Evolutionary conservation across 805 yeast species (phyloP), one percentile per base, ranked within the genome.

Genomic region (Ogataea paradorogensis): DNA sequence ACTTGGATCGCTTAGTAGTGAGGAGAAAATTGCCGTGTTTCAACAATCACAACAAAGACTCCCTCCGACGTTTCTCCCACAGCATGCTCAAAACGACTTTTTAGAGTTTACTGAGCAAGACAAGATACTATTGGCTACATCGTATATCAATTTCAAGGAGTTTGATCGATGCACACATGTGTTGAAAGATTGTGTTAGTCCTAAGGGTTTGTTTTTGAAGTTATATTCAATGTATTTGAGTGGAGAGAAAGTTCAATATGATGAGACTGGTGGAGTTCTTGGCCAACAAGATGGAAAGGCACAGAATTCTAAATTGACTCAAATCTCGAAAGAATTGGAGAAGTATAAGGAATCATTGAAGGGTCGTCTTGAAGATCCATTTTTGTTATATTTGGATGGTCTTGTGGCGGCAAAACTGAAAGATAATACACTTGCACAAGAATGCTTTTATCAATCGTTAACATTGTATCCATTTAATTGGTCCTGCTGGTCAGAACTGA

Each of bases 401-500:
- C 58, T 84, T 11, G 66, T 85, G 1, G 66, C 81, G 33, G 65
- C 79, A 38, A 81, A 78, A 50, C 82, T 82, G 51, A 79, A 80
- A 34, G 79, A 82, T 47, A 62, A 63, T n/a, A 49, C 65, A 2
- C 58, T 66, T 25, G 96, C 97, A 0, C 79, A 82, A 42, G 67
- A 73, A 16, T 66, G 67, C 31, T 70, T 90, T 23, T 67, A 79
- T 22, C 70, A 70, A 33, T 82, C 96, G 1, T 56, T 91, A 10
- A 66, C 72, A 16, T 35, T 71, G 21, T 88, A 82, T 51, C 95
- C 97, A 0, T 84, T 73, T 59, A 91, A 91, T 59, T 93, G 99
- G 99, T 76, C 90, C 39, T 84, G 93, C 43, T 93, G 97, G 97
- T 71, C 74, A 42, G 97, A 91, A 56, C 67, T 93, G 27, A 65